These are phyloP conservation scores for Rhizomucor pusillus DNA, from an alignment of 371 early-diverging fungal species.

Conservation along the genomic window DNA sequence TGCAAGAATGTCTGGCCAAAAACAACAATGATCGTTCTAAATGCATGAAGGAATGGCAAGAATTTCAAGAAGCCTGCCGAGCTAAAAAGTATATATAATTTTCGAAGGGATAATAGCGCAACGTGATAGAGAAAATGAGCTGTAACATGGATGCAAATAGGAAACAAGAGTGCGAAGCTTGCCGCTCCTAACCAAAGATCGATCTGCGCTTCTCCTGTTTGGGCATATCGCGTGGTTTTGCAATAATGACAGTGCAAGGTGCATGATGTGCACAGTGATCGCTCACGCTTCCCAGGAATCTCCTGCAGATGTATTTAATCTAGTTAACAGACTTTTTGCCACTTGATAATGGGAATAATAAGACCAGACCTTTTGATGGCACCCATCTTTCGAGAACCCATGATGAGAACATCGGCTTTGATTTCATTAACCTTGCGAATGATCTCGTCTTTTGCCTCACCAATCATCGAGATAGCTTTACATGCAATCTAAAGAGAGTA, in stretches of 20 bases:
- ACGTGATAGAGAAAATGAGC: background rate
- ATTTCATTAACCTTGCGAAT: constrained; percentile 51
- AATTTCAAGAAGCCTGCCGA: constrained; percentile 54
- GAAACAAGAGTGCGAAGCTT: constrained; percentile 21
- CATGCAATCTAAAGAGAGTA: constrained; percentile 36
- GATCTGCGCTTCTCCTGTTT: constrained; percentile 6
- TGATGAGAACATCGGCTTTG: constrained; percentile 53
- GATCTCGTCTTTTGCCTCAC: constrained; percentile 56
- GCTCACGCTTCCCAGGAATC: constrained; percentile 54
- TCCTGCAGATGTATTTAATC: constrained; percentile 26
- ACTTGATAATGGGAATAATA: background rate
- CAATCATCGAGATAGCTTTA: constrained; percentile 60
- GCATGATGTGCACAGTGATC: constrained; percentile 52
- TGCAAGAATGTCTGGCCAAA: constrained; percentile 46
- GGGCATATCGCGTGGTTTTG: constrained; percentile 20
- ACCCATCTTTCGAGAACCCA: constrained; percentile 61
- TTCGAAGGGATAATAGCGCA: too few species aligned
- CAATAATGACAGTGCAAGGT: constrained; percentile 46
- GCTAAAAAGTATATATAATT: constrained; percentile 19
- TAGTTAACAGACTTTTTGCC: background rate
- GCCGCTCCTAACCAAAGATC: constrained; percentile 6
- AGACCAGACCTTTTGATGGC: constrained; percentile 44
- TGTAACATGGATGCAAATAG: constrained; percentile 4
- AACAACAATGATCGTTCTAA: constrained; percentile 58
- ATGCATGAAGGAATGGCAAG: constrained; percentile 64